These are phyloP conservation scores for Salvia rosmarinus DNA, from an alignment of 257 asterid genomes.

Conservation along the genomic window DNA sequence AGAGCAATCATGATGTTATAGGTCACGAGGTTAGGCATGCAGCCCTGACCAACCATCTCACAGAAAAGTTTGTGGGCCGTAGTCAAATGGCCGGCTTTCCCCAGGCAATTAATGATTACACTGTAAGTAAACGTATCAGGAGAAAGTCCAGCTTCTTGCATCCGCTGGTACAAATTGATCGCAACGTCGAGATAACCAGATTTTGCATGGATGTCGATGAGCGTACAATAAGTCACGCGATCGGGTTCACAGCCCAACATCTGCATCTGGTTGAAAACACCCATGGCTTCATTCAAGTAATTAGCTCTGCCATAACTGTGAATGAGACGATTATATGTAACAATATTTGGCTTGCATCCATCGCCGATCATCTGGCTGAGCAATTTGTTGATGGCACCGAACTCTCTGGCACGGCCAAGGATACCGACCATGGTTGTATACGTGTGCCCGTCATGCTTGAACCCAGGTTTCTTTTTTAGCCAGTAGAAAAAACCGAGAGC, in stretches of 20 bases:
- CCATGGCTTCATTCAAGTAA: slow-evolving; percentile 73
- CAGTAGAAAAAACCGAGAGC: slow-evolving; percentile 90
- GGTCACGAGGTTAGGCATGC: slow-evolving; percentile 86
- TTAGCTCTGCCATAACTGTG: slow-evolving; percentile 96
- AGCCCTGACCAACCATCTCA: slow-evolving; percentile 90
- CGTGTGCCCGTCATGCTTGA: slow-evolving; percentile 90
- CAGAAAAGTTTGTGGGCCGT: slow-evolving; percentile 78
- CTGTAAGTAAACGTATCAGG: slow-evolving; percentile 97
- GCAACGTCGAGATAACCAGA: slow-evolving; percentile 93
- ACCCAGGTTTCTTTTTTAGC: slow-evolving; percentile 77
- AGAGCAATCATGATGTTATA: slow-evolving; percentile 91
- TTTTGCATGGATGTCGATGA: slow-evolving; percentile 95
- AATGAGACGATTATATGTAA: slow-evolving; percentile 89
- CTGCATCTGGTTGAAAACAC: slow-evolving; percentile 77
- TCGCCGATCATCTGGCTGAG: slow-evolving; percentile 81
- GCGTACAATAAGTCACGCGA: slow-evolving; percentile 94
- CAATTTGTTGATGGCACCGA: slow-evolving; percentile 66
- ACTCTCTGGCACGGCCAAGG: slow-evolving; percentile 90
- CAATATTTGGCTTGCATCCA: slow-evolving; percentile 85
- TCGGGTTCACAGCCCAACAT: slow-evolving; percentile 81
- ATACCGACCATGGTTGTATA: slow-evolving; percentile 97
- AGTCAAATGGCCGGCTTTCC: slow-evolving; percentile 90
- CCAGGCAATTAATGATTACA: slow-evolving; percentile 92
- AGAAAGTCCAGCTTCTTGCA: slow-evolving; percentile 95
- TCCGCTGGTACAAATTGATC: slow-evolving; percentile 77